Percentiles rank a stretch among this genome's conserved stretches.
Conservation (phyloP, 331 rosid genomes). For the Quercus phellos region DNA sequence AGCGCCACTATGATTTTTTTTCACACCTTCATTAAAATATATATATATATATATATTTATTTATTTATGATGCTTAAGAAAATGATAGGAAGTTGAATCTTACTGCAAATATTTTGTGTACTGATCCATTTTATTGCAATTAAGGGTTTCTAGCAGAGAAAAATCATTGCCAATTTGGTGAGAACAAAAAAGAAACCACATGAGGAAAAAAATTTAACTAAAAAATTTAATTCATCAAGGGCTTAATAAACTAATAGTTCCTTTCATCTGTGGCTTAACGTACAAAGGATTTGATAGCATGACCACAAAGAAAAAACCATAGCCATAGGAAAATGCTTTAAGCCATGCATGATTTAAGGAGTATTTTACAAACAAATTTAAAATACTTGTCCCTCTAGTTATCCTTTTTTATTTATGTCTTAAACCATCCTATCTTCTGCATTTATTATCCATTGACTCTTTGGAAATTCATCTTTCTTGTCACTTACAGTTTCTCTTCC, state of each 20-base stretch:
- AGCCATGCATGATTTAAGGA: background rate
- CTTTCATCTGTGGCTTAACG: background rate
- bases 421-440: background rate
- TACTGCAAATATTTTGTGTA: too few species aligned
- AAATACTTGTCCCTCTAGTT: background rate
- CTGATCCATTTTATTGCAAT: too few species aligned
- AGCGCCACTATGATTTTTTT: too few species aligned
- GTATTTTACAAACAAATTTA: background rate
- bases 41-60: too few species aligned
- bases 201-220: too few species aligned
- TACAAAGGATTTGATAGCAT: background rate
- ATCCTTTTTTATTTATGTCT: background rate
- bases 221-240: background rate
- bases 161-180: too few species aligned
- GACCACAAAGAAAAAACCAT: background rate
- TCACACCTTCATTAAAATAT: too few species aligned
- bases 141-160: too few species aligned
- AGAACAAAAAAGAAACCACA: too few species aligned
- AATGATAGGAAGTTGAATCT: too few species aligned
- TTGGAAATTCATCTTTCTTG: background rate
- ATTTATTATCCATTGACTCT: background rate
- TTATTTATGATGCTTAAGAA: too few species aligned
- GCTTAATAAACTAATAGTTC: background rate
- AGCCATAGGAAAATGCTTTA: background rate
- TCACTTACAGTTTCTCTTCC: slow-evolving; percentile 37